These are phyloP conservation scores for Datisca glomerata DNA, from an alignment of 306 rosid species.

Conservation along the genomic window DNA sequence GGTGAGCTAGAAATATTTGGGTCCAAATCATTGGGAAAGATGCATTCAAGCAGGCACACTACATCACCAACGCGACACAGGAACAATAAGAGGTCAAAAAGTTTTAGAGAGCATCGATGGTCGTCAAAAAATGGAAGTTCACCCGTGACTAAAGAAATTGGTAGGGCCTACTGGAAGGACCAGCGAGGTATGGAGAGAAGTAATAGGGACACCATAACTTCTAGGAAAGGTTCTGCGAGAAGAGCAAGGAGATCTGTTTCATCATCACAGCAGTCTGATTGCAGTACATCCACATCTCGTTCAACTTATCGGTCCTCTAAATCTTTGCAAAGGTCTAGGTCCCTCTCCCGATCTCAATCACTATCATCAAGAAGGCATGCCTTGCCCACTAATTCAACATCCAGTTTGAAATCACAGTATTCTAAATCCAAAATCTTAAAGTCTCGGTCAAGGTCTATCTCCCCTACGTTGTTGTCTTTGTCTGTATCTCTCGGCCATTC, in stretches of 20 bases:
- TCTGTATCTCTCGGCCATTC: slow-evolving; percentile 31
- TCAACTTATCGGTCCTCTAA: slow-evolving; percentile 30
- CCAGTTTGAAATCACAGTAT: slow-evolving; percentile 25
- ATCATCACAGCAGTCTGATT: slow-evolving; percentile 24
- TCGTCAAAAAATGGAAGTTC: slow-evolving; percentile 10
- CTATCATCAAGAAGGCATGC: slow-evolving; percentile 17
- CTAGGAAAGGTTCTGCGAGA: slow-evolving; percentile 20
- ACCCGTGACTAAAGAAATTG: slow-evolving; percentile 18
- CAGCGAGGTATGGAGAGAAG: slow-evolving; percentile 32
- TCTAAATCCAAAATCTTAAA: slow-evolving; percentile 15
- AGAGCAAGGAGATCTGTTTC: slow-evolving; percentile 24
- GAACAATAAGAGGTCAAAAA: slow-evolving; percentile 17
- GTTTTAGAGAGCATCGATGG: slow-evolving; percentile 10
- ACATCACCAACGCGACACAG: slow-evolving; percentile 17
- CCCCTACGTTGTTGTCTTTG: slow-evolving; percentile 20
- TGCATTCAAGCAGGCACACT: slow-evolving; percentile 19
- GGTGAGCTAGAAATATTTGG: slow-evolving; percentile 18
- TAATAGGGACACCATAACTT: slow-evolving; percentile 19
- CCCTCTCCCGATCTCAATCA: slow-evolving; percentile 23
- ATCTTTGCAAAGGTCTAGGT: slow-evolving; percentile 21
- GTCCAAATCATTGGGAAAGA: slow-evolving; percentile 17
- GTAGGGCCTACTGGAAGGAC: slow-evolving; percentile 8
- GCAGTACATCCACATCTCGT: slow-evolving; percentile 15
- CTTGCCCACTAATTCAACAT: slow-evolving; percentile 25
- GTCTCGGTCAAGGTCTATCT: slow-evolving; percentile 31